Evolutionary conservation across 2,329 filamentous ascomycete species (phyloP).

Genomic region (Tolypocladium sp.): DNA sequence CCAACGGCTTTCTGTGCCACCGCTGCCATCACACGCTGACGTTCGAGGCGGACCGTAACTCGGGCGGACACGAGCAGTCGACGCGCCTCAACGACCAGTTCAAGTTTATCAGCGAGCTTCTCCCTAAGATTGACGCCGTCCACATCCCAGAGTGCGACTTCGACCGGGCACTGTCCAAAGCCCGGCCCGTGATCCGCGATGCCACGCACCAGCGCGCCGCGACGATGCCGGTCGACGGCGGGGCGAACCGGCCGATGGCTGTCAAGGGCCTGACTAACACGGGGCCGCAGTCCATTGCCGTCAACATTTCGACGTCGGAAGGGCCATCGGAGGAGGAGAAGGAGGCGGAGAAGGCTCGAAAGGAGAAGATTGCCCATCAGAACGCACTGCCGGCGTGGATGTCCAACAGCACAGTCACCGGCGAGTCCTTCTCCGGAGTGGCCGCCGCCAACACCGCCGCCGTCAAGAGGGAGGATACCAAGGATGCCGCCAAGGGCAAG

Average conservation of each 20-base stretch:
- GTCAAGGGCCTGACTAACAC: conserved; percentile 60
- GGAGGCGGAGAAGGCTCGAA: conserved; percentile 53
- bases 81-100: conserved; percentile 71
- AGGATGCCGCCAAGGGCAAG: conserved; percentile 30
- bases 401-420: conserved; percentile 59
- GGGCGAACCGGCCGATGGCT: conserved; percentile 50
- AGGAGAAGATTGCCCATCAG: conserved; percentile 56
- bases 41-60: conserved; percentile 56
- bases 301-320: conserved; percentile 58
- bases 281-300: conserved; percentile 58
- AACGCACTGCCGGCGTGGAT: conserved; percentile 67
- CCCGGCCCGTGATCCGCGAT: conserved; percentile 56
- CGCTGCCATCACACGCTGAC: conserved; percentile 60
- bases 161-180: conserved; percentile 55
- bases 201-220: conserved; percentile 55
- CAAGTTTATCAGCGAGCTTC: conserved; percentile 65
- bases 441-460: conserved; percentile 10
- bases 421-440: conserved; percentile 43
- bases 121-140: conserved; percentile 68
- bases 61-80: conserved; percentile 63
- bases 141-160: conserved; percentile 68
- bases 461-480: conserved; percentile 33
- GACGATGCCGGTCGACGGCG: conserved; percentile 47
- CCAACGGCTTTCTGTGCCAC: conserved; percentile 72
- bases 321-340: conserved; percentile 59